Conservation (phyloP, 2,329 filamentous ascomycete species). For the Penicillium sclerotiorum region DNA sequence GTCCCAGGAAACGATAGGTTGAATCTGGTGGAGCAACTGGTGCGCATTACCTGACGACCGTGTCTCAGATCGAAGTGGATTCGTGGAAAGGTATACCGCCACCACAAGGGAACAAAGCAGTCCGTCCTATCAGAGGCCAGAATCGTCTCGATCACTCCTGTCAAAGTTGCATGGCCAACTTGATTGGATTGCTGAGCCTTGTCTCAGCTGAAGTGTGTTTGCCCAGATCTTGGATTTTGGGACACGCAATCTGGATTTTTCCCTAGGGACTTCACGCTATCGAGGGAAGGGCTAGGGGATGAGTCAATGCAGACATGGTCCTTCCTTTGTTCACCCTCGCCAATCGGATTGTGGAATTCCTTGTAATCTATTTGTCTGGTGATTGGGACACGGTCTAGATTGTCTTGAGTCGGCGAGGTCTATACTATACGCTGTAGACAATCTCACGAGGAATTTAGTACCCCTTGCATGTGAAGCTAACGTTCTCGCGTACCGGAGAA, state of each 20-base stretch:
- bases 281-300: too few relatives aligned
- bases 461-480: constrained; percentile 10
- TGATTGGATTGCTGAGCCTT: constrained; percentile 12
- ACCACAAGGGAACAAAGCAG: constrained; percentile 9
- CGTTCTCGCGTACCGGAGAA: constrained; percentile 5
- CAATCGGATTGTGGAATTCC: not conserved
- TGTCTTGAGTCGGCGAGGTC: not conserved
- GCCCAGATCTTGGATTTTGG: not conserved
- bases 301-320: not conserved
- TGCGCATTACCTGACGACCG: constrained; percentile 6
- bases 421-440: not conserved
- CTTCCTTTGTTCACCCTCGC: not conserved
- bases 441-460: not conserved
- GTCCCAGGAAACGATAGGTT: not conserved
- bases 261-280: too few relatives aligned
- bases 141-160: constrained; percentile 3
- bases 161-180: not conserved
- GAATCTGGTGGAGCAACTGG: constrained; percentile 1
- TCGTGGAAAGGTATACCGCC: constrained; percentile 4
- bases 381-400: not conserved
- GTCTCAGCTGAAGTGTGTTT: constrained; percentile 10
- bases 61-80: constrained; percentile 12
- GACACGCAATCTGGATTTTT: constrained; percentile 9
- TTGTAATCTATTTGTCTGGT: not conserved
- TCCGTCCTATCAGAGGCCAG: constrained; percentile 12